Evolutionary conservation across 305 asterid genomes (phyloP).

Genomic region (Rubia peregrina): DNA sequence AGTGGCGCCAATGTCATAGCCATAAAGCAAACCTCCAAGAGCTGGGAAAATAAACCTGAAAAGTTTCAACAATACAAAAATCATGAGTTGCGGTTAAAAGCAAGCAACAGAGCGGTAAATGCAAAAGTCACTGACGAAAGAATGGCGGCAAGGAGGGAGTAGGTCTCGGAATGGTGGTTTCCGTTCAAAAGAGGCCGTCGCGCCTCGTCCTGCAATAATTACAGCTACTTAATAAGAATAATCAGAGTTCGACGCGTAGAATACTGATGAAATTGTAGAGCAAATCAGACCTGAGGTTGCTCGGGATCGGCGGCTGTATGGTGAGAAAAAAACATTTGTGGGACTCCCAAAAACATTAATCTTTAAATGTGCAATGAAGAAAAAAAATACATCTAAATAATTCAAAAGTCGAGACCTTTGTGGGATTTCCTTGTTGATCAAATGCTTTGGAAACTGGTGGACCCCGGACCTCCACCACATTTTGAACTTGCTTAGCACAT

Average conservation of each 20-base stretch:
- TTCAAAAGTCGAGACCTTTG: conserved; percentile 56
- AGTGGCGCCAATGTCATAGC: conserved; percentile 97
- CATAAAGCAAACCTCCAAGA: conserved; percentile 84
- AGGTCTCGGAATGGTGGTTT: conserved; percentile 31
- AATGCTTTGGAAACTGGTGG: conserved; percentile 89
- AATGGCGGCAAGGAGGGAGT: conserved; percentile 46
- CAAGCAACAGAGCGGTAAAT: background rate
- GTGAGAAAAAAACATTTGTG: background rate
- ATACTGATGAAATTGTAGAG: background rate
- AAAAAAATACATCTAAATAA: background rate
- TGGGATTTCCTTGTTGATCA: conserved; percentile 83
- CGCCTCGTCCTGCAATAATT: conserved; percentile 15
- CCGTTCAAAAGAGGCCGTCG: conserved; percentile 43
- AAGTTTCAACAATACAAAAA: background rate
- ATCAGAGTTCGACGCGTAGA: background rate
- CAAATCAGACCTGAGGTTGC: conserved; percentile 7
- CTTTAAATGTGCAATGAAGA: background rate
- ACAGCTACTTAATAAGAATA: too few species aligned
- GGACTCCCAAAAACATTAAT: conserved; percentile 2
- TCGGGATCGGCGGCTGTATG: background rate
- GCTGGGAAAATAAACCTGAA: conserved; percentile 92
- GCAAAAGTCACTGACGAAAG: conserved; percentile 49
- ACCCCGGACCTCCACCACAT: conserved; percentile 80
- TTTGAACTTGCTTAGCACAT: conserved; percentile 60
- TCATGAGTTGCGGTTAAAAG: background rate